Percentiles rank a stretch among this genome's conserved stretches.
Evolutionary conservation across 1,139 yeast genomes (phyloP).

Genomic region (Blastobotrys indianensis): DNA sequence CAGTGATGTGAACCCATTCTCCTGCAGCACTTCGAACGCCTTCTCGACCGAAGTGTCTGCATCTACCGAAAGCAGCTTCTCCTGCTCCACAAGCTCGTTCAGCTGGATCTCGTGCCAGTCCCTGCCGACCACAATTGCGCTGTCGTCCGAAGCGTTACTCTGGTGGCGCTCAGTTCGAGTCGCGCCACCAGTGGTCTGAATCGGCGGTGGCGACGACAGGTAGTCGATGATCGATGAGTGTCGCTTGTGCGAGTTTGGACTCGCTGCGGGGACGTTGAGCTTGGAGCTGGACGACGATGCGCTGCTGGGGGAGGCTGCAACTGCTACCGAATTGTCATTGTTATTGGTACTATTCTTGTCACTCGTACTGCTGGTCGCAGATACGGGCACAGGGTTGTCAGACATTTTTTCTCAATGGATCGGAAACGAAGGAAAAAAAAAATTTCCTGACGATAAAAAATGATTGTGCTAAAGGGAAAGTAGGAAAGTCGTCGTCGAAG

Average conservation of each 20-base stretch:
- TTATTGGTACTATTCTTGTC: not conserved
- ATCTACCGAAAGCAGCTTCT: constrained; percentile 66
- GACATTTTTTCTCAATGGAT: not conserved
- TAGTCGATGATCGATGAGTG: constrained; percentile 65
- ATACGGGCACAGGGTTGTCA: not conserved
- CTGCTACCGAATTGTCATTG: constrained; percentile 1
- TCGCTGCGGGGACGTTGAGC: constrained; percentile 6
- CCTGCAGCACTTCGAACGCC: constrained; percentile 73
- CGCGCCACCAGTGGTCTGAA: constrained; percentile 14
- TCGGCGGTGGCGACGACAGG: constrained; percentile 74
- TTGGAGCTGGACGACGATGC: constrained; percentile 1
- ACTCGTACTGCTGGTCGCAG: not conserved
- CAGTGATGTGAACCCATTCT: constrained; percentile 71
- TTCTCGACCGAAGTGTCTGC: constrained; percentile 66
- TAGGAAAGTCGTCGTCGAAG: not conserved
- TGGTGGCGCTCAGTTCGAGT: constrained; percentile 10
- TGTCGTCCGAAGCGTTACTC: constrained; percentile 3
- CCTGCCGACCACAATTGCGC: constrained; percentile 4
- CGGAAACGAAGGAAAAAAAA: not conserved
- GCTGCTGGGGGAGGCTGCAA: constrained; percentile 1
- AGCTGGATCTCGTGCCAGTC: constrained; percentile 76
- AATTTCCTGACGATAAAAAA: not conserved
- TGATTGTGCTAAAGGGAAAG: not conserved
- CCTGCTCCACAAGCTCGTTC: constrained; percentile 69
- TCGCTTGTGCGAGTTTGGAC: constrained; percentile 11